phyloP scores from a whole-genome alignment of 805 yeast genomes.

The Hemisphaericaspora nanyangensis region DNA sequence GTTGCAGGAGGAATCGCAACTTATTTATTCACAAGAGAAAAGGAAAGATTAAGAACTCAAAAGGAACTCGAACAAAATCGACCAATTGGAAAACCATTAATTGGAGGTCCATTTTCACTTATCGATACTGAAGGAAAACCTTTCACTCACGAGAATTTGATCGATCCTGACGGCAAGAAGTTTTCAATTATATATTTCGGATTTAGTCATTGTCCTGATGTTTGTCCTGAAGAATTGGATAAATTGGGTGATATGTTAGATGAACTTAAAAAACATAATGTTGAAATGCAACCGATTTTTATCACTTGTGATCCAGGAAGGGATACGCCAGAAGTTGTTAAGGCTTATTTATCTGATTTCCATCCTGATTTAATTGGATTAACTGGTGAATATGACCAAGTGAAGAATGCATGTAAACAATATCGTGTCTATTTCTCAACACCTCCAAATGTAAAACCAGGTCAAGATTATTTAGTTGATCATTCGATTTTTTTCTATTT shows the following conservation, averaged over 20 bases:
- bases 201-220: conserved; percentile 96
- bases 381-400: conserved; percentile 84
- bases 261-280: conserved; percentile 53
- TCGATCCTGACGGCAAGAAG: conserved; percentile 49
- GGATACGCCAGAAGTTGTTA: conserved; percentile 81
- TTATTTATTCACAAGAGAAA: conserved; percentile 70
- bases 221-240: conserved; percentile 97
- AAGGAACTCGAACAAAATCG: conserved; percentile 80
- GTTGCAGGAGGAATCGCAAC: conserved; percentile 70
- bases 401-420: conserved; percentile 80
- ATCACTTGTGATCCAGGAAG: conserved; percentile 97
- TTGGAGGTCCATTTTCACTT: conserved; percentile 86
- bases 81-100: conserved; percentile 86
- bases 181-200: conserved; percentile 92
- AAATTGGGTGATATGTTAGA: conserved; percentile 74
- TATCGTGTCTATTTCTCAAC: conserved; percentile 97
- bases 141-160: conserved; percentile 75
- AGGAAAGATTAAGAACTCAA: conserved; percentile 67
- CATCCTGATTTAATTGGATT: conserved; percentile 86
- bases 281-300: conserved; percentile 78
- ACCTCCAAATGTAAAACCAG: conserved; percentile 89
- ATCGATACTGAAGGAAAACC: conserved; percentile 64
- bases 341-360: conserved; percentile 81
- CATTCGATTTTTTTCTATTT: conserved; percentile 95
- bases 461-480: conserved; percentile 94